Base-by-base conservation (phyloP, 2,329 filamentous ascomycete species). In the Sporothrix pallida region DNA sequence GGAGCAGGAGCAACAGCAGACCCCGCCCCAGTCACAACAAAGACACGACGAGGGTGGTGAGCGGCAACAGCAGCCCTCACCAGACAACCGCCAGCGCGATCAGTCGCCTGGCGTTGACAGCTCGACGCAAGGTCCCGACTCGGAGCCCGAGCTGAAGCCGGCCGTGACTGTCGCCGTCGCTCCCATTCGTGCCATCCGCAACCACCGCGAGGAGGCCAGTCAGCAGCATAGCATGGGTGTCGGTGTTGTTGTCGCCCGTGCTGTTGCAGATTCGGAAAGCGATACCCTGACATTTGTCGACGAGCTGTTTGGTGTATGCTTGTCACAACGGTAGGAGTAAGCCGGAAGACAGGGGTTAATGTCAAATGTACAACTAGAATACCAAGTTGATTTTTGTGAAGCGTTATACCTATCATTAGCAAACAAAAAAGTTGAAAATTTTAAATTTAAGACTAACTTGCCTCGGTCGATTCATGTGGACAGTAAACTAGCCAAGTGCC, bases 261-360 rank as follows among this genome's bases (percentile, higher is more conserved):
- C 63, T 1, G 65, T 70, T 48, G 72, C 72, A 2, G 72, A 67
- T 31, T 50, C 56, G 12, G 70, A 72, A 31, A 42, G 62, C 20
- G 73, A 74, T 5, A 63, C 54, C 17, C 13, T 54, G 23, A 74
- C 69, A 8, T 74, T 72, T 48, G 73, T 74, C n/a, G 73, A 74
- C 54, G 70, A 72, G 69, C 73, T 74, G 13, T 74, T 74, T 54
- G 46, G 48, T n/a, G 63, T 74, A 1, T 74, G 68, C 48, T 52
- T 74, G 31, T 56, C 62, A 20, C 72, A 71, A 46, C 69, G 72
- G 50, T 71, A 74, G 52, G 31, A 37, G 31, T 37, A 20, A 15
- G 48, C 5, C 7, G n/a, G 23, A 10, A 13, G 5, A 2, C 3
- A 9, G 46, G 13, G 7, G 37, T 1, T 12, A 3, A n/a, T 20